A percentile compares a stretch with the other conserved stretches of the same genome.
phyloP scores from a whole-genome alignment of 345 rosid genomes.

The Dovyalis caffra region DNA sequence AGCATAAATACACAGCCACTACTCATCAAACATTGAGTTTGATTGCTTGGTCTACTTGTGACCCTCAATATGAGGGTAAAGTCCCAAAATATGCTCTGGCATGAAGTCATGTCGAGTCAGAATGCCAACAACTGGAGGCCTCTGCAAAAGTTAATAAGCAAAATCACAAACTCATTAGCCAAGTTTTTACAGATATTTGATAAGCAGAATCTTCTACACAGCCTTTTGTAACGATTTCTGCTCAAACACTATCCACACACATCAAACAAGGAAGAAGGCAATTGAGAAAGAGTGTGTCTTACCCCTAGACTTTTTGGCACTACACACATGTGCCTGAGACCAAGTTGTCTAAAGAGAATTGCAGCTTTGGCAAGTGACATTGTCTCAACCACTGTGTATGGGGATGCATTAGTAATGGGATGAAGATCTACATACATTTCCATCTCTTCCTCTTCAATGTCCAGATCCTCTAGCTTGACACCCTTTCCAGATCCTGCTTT shows the following conservation, averaged over 20 bases:
- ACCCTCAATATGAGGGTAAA: slow-evolving; percentile 54
- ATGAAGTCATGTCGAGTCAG: slow-evolving; percentile 91
- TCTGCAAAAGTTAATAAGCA: slow-evolving; percentile 38
- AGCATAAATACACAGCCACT: no score
- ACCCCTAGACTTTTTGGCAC: slow-evolving; percentile 84
- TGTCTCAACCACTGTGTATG: slow-evolving; percentile 86
- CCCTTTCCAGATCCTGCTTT: slow-evolving; percentile 87
- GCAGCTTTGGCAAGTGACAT: slow-evolving; percentile 86
- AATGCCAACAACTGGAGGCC: slow-evolving; percentile 89
- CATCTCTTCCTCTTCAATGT: slow-evolving; percentile 62
- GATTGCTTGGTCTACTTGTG: slow-evolving; percentile 11
- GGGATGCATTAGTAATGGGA: slow-evolving; percentile 78
- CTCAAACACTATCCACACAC: no score
- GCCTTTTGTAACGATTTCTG: background rate
- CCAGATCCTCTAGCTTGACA: slow-evolving; percentile 70
- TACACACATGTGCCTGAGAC: slow-evolving; percentile 80
- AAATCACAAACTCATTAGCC: background rate
- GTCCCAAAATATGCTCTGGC: slow-evolving; percentile 79
- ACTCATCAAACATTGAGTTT: background rate
- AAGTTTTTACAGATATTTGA: no score
- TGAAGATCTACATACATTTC: slow-evolving; percentile 95
- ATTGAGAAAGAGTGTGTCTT: slow-evolving; percentile 15
- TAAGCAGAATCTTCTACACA: no score
- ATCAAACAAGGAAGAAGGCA: no score
- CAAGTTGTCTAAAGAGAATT: slow-evolving; percentile 78